Percentiles rank a stretch among this genome's conserved stretches.
phyloP scores from a whole-genome alignment of 2,329 filamentous ascomycete genomes.

The Beauveria scarabaeidicola region DNA sequence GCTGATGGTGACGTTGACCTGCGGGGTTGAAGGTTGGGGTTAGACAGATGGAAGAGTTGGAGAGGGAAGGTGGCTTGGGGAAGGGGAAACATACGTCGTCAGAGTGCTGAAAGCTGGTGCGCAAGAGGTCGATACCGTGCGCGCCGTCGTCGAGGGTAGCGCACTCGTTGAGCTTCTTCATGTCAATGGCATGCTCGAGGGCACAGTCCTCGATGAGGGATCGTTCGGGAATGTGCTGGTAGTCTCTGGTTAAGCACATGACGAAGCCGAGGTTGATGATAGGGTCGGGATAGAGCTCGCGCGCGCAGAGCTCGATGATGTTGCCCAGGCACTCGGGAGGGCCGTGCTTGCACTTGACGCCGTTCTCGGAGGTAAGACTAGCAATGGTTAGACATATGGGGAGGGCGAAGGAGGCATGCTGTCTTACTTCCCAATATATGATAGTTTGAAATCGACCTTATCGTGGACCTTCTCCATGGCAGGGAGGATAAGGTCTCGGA shows the following conservation, averaged over 20 bases:
- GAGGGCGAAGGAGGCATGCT: not conserved
- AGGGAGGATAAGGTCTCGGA: constrained; percentile 73
- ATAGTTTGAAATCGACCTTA: constrained; percentile 85
- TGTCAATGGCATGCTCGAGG: constrained; percentile 81
- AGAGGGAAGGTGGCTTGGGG: not conserved
- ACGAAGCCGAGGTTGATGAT: constrained; percentile 88
- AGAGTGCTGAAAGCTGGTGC: constrained; percentile 58
- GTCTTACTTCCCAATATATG: constrained; percentile 71
- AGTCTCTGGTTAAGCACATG: constrained; percentile 77
- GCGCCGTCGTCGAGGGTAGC: constrained; percentile 68
- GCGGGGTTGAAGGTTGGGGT: constrained; percentile 1
- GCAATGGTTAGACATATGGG: not conserved
- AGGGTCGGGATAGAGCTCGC: constrained; percentile 70
- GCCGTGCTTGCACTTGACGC: constrained; percentile 82
- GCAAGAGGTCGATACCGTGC: constrained; percentile 58
- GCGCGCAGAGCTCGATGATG: constrained; percentile 87
- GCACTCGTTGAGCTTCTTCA: constrained; percentile 73
- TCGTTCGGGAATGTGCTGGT: constrained; percentile 66
- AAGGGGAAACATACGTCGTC: constrained; percentile 34
- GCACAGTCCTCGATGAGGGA: constrained; percentile 80
- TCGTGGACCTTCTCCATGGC: constrained; percentile 73
- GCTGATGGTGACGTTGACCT: constrained; percentile 60
- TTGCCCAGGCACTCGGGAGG: constrained; percentile 85
- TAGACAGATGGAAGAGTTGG: not conserved
- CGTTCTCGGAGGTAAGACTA: constrained; percentile 63